Conservation (phyloP, 306 rosid genomes). For the Trichosanthes truncata region DNA sequence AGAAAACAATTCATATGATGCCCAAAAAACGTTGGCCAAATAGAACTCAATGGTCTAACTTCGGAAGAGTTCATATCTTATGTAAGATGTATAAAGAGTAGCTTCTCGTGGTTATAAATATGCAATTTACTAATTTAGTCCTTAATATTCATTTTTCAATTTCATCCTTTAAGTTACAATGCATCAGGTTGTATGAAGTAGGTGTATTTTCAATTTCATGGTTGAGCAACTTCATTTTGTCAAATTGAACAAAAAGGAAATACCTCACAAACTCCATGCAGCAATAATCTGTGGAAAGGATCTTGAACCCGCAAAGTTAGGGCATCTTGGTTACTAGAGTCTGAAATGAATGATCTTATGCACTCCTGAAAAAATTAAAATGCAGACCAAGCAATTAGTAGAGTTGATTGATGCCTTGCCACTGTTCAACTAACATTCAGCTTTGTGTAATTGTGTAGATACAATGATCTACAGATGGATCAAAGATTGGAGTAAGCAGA, state of each 20-base stretch:
- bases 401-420: neutral
- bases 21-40: neutral
- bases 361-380: constrained; percentile 33
- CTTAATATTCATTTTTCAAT: neutral
- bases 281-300: constrained; percentile 74
- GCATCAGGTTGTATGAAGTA: neutral
- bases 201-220: neutral
- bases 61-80: neutral
- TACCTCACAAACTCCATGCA: constrained; percentile 98
- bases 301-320: constrained; percentile 56
- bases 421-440: neutral
- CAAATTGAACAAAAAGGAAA: neutral
- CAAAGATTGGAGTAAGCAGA: neutral
- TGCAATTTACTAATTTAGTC: neutral
- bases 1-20: neutral
- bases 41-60: neutral
- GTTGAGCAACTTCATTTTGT: neutral
- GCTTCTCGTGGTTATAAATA: neutral
- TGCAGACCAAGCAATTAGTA: neutral
- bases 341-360: constrained; percentile 42
- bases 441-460: neutral
- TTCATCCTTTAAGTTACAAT: neutral
- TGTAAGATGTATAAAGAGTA: neutral
- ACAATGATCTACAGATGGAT: neutral
- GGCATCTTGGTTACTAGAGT: constrained; percentile 30